Conservation (phyloP, 306 rosid genomes). For the Crotalaria pallida region DNA sequence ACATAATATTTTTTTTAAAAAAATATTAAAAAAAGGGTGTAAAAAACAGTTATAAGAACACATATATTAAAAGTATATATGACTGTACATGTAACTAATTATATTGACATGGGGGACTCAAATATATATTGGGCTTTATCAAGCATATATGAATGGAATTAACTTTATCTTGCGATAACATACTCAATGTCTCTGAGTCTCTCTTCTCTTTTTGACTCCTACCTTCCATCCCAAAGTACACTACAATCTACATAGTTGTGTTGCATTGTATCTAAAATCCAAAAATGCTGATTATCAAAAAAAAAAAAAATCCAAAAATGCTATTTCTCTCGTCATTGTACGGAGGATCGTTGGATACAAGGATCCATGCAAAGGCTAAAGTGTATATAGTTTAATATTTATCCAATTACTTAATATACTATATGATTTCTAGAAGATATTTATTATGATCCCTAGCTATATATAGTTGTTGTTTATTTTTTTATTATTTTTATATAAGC, state of each 20-base stretch:
- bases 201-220: slow-evolving; percentile 67
- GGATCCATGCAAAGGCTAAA: slow-evolving; percentile 23
- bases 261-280: slow-evolving; percentile 8
- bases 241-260: background rate
- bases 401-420: background rate
- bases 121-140: slow-evolving; percentile 42
- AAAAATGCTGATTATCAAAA: no score
- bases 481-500: no score
- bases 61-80: no score
- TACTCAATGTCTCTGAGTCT: slow-evolving; percentile 57
- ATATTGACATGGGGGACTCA: slow-evolving; percentile 27
- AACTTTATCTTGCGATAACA: slow-evolving; percentile 40
- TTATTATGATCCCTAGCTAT: no score
- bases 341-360: background rate
- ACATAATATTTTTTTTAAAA: no score
- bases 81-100: slow-evolving; percentile 18
- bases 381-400: background rate
- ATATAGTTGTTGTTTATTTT: no score
- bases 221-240: slow-evolving; percentile 9
- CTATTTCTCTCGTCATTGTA: slow-evolving; percentile 26
- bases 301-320: background rate
- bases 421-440: background rate
- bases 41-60: no score
- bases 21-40: no score
- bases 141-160: slow-evolving; percentile 27